Evolutionary conservation across 441 rosid genomes (phyloP).

Genomic region (Arabidopsis hybrid): DNA sequence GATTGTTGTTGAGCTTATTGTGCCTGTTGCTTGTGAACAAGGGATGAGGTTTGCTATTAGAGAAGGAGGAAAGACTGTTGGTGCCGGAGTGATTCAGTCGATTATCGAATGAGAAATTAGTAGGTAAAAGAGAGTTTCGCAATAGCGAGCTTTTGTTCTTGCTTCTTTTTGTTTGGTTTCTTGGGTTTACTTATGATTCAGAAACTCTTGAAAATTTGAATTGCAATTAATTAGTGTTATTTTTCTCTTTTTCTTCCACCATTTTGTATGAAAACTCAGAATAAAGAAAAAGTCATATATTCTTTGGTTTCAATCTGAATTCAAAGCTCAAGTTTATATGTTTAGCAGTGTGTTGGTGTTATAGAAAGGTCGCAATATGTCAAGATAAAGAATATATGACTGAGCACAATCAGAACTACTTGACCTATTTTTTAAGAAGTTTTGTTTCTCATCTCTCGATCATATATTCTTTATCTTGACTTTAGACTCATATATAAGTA

Average conservation of each 20-base stretch:
- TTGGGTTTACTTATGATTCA: neutral
- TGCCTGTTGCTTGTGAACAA: slow-evolving; percentile 95
- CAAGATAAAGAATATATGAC: too few species aligned
- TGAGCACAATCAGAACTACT: neutral
- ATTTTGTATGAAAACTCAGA: slow-evolving; percentile 16
- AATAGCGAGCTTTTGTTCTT: neutral
- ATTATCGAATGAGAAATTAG: slow-evolving; percentile 59
- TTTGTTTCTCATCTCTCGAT: neutral
- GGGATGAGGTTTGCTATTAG: slow-evolving; percentile 98
- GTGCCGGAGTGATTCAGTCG: slow-evolving; percentile 87
- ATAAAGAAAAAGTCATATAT: slow-evolving; percentile 25
- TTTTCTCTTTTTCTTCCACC: neutral
- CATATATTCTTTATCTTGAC: neutral
- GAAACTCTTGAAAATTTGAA: slow-evolving; percentile 14
- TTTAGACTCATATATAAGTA: neutral
- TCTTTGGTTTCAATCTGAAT: slow-evolving; percentile 14
- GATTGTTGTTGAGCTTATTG: slow-evolving; percentile 88
- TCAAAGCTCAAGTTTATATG: neutral
- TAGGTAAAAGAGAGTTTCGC: slow-evolving; percentile 11
- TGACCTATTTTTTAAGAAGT: neutral
- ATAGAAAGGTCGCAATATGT: too few species aligned
- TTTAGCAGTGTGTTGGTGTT: neutral
- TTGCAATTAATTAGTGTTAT: slow-evolving; percentile 27
- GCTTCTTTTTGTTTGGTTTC: neutral
- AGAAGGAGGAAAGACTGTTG: slow-evolving; percentile 98